phyloP scores from a whole-genome alignment of 192 early-diverging fungal species.

The Linnemannia schmuckeri region DNA sequence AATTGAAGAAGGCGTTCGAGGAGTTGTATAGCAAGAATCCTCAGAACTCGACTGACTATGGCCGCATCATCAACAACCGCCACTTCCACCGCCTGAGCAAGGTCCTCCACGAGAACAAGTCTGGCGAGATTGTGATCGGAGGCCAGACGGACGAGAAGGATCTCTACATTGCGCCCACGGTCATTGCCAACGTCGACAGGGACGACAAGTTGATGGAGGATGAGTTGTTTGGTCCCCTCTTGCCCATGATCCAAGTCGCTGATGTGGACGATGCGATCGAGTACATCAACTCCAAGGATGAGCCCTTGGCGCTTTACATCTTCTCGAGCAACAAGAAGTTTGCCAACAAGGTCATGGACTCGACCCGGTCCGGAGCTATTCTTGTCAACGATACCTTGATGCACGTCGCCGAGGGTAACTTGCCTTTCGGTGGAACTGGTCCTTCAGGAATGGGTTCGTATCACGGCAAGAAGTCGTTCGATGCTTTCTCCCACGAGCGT shows the following conservation, averaged over 20 bases:
- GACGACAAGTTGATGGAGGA: conserved; percentile 83
- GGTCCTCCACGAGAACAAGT: conserved; percentile 62
- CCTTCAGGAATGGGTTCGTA: conserved; percentile 89
- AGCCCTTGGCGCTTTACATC: conserved; percentile 86
- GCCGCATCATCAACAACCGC: conserved; percentile 79
- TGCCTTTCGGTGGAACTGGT: conserved; percentile 93
- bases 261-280: conserved; percentile 79
- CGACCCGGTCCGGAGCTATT: conserved; percentile 83
- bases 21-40: conserved; percentile 67
- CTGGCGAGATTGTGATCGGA: conserved; percentile 71
- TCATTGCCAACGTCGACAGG: conserved; percentile 79
- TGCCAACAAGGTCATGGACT: conserved; percentile 72
- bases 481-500: conserved; percentile 85
- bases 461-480: conserved; percentile 84
- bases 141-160: conserved; percentile 73
- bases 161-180: conserved; percentile 84
- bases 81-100: conserved; percentile 77
- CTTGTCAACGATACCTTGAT: conserved; percentile 87
- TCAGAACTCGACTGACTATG: conserved; percentile 64
- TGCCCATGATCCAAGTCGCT: conserved; percentile 84
- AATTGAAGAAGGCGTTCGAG: conserved; percentile 58
- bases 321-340: conserved; percentile 71
- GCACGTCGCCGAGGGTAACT: conserved; percentile 65
- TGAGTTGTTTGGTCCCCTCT: conserved; percentile 94
- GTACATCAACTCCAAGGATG: conserved; percentile 74